Evolutionary conservation across 1,284 basidiomycete genomes (phyloP), one percentile per base, ranked within the genome.

Genomic region (Coniferiporia weirii): DNA sequence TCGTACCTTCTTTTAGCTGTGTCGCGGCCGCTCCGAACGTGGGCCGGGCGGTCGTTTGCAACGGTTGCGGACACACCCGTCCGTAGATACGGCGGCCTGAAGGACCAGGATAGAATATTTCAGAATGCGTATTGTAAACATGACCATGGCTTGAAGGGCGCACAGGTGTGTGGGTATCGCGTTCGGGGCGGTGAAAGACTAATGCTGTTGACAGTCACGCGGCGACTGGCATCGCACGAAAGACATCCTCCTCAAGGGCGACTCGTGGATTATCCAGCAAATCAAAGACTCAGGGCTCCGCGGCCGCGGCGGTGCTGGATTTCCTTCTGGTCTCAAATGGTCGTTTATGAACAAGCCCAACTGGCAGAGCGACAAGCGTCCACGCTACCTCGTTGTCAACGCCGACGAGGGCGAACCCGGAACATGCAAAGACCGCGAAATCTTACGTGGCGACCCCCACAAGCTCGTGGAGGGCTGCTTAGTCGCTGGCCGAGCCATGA

Each of bases 181-280:
- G 8, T 27, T 1, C n/a, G 12, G 2, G 20, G 17, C 8, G 5
- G 15, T 32, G 36, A n/a, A 19, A 19, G 12, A 54, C 48, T 46
- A 19, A 46, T 1, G 17, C 15, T n/a, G 8, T 10, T 53, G 22
- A 46, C 67, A 95, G 89, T 80, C 88, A 52, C 88, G 96, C 54
- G 96, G 96, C 48, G 95, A 98, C 78, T 99, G 96, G 97, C 95
- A 98, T 75, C 82, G 84, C 64, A 99, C 96, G 63, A 98, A 98
- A 75, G 96, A 98, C 63, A 97, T 98, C 67, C 65, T 99, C 49
- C 78, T 89, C 59, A 98, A 98, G 73, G 95, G 96, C 59, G 94
- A 99, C 76, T 83, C 85, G n/a, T 98, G 93, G 92, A 94, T 99
- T 68, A 98, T 99, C 64, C 87, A 96, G 71, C 87, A 86, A 57